Evolutionary conservation across 2,329 filamentous ascomycete species (phyloP), one percentile per base, ranked within the genome.

Genomic region (Microdochium trichocladiopsis): DNA sequence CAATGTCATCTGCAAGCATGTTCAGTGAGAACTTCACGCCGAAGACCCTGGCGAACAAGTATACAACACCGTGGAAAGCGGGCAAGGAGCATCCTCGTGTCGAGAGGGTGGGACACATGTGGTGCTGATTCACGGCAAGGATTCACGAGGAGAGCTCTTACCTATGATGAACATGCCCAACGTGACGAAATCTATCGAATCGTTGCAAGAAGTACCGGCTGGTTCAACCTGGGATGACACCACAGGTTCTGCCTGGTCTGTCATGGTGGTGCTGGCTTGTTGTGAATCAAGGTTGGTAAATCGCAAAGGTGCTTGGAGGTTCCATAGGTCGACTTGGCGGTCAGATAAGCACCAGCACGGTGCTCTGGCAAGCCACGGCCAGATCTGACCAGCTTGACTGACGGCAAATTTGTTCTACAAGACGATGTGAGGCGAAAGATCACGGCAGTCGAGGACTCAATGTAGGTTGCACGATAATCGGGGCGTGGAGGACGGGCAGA

Each of bases 131-230:
- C n/a, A n/a, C n/a, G n/a, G n/a, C n/a, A n/a, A 54, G 48, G 41
- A 4, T 31, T 5, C n/a, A 41, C 37, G 25, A 33, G 28, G 11
- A 8, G 24, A 9, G n/a, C n/a, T 56, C 77, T 67, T 70, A 86
- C 83, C 85, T 55, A 88, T 82, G 50, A 88, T 88, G 61, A 88
- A 85, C 85, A 88, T 88, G 61, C 84, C 86, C 61, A 88, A 62
- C 0, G 84, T 87, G 54, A 84, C 82, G 66, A 88, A 87, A 57
- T 88, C 84, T 50, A 86, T 76, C 48, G 69, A 68, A 55, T 72
- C 71, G 18, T 61, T 56, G 36, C 64, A 60, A 28, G 62, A 47
- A 21, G 58, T 18, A 45, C 16, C 41, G 11, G 21, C 10, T 16
- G 18, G 41, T 3, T 45, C 41, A 45, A 21, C 41, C 5, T 6